Evolutionary conservation across 371 early-diverging fungal species (phyloP), one percentile per base, ranked within the genome.

Genomic region (Smittium culicis): DNA sequence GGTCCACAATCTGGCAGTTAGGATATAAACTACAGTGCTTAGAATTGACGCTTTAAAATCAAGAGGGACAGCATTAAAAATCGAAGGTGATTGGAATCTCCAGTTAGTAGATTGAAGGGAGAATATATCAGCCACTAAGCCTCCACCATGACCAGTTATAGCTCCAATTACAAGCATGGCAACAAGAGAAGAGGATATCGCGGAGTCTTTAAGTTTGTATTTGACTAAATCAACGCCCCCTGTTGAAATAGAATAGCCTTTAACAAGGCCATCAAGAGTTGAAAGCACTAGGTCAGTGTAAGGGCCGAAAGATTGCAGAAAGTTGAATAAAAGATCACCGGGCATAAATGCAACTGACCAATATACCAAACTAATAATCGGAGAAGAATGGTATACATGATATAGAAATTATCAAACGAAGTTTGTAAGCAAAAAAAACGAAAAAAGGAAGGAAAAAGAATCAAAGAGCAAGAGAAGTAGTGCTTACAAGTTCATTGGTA

Each of bases 161-260:
- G 76, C 74, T 45, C 77, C 78, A 0, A 77, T 69, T n/a, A 71
- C 31, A 14, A 76, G 35, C 78, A 74, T 74, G 27, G 74, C 78
- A 8, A 72, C 69, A 33, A 78, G 71, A 30, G 78, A 78, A 45
- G 70, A 67, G 27, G 76, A 64, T 54, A 77, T 69, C 1, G 77
- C 68, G 35, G 71, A 71, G 2, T 77, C 78, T 3, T 66, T 35
- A 70, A 77, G 71, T 3, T 65, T 67, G 57, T 62, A 67, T 59
- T 77, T 72, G 59, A 78, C 78, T 63, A 75, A 25, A 60, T 78
- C 78, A 8, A 78, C 78, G 45, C 78, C 78, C 1, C 75, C 71
- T 1, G 72, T 69, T 0, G 78, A 72, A 59, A 78, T 72, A 64
- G 74, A 74, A 62, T 74, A 78, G 11, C 78, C 78, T 25, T 77